Conservation (phyloP, 2,329 filamentous ascomycete genomes). For the Fusarium siculi region DNA sequence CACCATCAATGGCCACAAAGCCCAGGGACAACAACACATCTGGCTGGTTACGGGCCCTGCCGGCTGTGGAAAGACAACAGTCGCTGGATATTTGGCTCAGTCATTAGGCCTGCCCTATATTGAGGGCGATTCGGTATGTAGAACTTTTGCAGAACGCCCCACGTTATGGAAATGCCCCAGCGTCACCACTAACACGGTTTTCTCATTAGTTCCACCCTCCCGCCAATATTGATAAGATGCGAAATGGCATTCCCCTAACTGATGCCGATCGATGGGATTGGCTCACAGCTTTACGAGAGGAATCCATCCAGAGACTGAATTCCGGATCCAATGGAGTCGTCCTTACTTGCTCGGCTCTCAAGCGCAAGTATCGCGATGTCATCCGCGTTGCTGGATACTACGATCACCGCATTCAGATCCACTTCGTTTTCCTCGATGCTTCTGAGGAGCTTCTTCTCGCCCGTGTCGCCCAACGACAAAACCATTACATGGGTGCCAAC, state of each 20-base stretch:
- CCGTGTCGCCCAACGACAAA: constrained; percentile 78
- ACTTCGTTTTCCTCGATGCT: constrained; percentile 92
- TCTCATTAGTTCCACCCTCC: constrained; percentile 73
- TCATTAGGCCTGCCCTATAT: constrained; percentile 75
- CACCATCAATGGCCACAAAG: constrained; percentile 46
- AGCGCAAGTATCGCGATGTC: constrained; percentile 96
- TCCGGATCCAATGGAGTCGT: constrained; percentile 79
- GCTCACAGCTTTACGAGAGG: constrained; percentile 82
- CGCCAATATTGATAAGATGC: constrained; percentile 92
- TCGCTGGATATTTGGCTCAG: constrained; percentile 72
- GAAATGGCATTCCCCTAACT: constrained; percentile 81
- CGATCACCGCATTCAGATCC: constrained; percentile 77
- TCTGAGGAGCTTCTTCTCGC: constrained; percentile 78
- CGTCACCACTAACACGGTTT: constrained; percentile 40
- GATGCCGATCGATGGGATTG: constrained; percentile 98
- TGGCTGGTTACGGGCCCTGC: constrained; percentile 85
- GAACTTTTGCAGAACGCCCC: constrained; percentile 12
- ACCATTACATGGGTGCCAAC: constrained; percentile 93
- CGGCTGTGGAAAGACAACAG: constrained; percentile 82
- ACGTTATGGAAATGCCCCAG: not conserved
- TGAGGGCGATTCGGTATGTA: constrained; percentile 78
- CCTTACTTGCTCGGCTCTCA: constrained; percentile 93
- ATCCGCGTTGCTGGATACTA: constrained; percentile 84
- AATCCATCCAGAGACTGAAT: constrained; percentile 66
- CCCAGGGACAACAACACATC: constrained; percentile 69